phyloP scores from a whole-genome alignment of 176 grass and related monocot species.

The Cymbopogon citratus region DNA sequence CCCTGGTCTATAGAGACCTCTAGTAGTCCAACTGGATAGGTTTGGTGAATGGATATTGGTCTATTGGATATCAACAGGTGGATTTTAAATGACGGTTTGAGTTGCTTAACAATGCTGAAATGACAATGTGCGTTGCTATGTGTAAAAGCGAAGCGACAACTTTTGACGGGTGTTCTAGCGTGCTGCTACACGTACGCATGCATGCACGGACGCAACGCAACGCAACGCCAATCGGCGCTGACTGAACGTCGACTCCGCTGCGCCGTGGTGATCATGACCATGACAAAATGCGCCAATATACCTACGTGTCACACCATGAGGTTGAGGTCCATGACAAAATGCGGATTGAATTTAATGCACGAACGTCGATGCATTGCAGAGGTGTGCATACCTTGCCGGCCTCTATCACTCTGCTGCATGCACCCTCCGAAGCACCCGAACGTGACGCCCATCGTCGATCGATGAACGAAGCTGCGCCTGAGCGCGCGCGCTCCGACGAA shows the following conservation, averaged over 20 bases:
- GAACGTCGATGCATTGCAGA: neutral
- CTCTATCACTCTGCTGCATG: neutral
- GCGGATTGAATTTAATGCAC: neutral
- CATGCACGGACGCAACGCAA: constrained; percentile 18
- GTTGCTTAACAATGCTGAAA: neutral
- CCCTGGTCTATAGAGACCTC: too few relatives aligned
- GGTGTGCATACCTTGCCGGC: constrained; percentile 28
- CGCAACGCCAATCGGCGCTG: neutral
- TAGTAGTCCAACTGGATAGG: too few relatives aligned
- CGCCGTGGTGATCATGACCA: neutral
- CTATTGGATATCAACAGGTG: neutral
- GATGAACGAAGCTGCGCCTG: neutral
- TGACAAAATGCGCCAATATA: neutral
- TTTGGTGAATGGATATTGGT: too few relatives aligned
- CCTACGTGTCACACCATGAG: neutral
- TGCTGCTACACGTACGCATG: constrained; percentile 23
- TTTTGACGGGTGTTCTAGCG: neutral
- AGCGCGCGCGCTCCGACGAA: neutral
- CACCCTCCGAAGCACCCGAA: constrained; percentile 46
- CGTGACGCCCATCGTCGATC: constrained; percentile 32
- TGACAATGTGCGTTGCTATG: neutral
- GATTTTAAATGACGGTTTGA: neutral
- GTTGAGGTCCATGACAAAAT: neutral
- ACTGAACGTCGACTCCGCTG: neutral
- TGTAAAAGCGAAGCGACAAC: constrained; percentile 34